Evolutionary conservation across 2,329 filamentous ascomycete genomes (phyloP), one percentile per base, ranked within the genome.

Genomic region (Dichotomopilus funicola): DNA sequence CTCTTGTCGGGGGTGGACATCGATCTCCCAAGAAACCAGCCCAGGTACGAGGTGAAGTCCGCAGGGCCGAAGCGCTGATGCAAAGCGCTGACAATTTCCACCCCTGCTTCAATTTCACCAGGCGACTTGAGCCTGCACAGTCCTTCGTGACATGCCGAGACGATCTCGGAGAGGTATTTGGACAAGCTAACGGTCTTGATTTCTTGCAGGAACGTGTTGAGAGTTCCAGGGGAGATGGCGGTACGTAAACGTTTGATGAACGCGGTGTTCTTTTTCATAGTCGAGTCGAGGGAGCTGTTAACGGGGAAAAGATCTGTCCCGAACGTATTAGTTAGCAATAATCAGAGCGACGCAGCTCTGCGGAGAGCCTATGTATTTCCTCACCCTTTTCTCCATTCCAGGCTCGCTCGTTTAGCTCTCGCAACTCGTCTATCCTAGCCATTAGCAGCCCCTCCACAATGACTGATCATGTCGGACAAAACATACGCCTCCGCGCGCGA

Each of bases 211-310:
- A 97, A 95, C 57, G 90, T 94, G 62, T 82, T 78, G 53, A 91
- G 83, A 54, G 88, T 89, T 55, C 90, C 79, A 49, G 89, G 75
- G 61, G 88, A 91, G 61, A 97, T 86, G 58, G 90, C 89, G 56
- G 92, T 96, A 64, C 92, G 89, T 54, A 97, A 79, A 67, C 92
- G 89, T 74, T 96, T 96, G 69, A 97, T 97, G 71, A 97, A 96
- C 62, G 91, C 91, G 4, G 92, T 97, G 67, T 97, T 97, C 78
- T 96, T 97, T 76, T 96, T 96, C 71, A 97, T 79, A 51, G 91
- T 94, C 51, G 92, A 96, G 72, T 97, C 92, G 67, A 97, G 86
- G 35, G 88, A 87, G 67, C 82, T 81, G 71, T 83, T 85, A 64
- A 94, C 85, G 53, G 82, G 73, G 67, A 95, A 90, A 60, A 95